phyloP scores from a whole-genome alignment of 768 basidiomycete genomes.

The Suillus alpinus region DNA sequence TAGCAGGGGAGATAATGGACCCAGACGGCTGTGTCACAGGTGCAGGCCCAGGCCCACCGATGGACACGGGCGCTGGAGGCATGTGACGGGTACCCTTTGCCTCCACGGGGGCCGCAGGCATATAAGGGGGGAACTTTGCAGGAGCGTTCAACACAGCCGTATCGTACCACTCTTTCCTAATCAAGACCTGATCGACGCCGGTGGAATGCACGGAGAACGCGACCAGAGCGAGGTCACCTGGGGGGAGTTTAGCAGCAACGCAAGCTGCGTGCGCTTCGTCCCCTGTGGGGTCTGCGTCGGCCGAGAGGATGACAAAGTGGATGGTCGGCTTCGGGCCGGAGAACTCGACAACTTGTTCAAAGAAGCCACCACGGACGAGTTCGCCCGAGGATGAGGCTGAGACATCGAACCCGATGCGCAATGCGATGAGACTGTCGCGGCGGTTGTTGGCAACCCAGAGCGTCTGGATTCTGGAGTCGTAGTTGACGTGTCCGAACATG shows the following conservation, averaged over 20 bases:
- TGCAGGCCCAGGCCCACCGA: constrained; percentile 22
- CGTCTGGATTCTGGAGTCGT: constrained; percentile 82
- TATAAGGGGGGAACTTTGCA: constrained; percentile 61
- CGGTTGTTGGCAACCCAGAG: constrained; percentile 87
- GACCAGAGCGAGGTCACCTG: constrained; percentile 76
- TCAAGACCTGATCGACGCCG: constrained; percentile 87
- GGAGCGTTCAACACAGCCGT: constrained; percentile 52
- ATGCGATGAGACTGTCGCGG: constrained; percentile 79
- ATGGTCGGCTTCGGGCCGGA: constrained; percentile 81
- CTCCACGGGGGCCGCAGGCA: constrained; percentile 18
- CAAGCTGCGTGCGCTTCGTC: constrained; percentile 84
- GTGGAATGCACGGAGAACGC: constrained; percentile 87
- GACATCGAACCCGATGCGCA: constrained; percentile 67
- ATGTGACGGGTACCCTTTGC: constrained; percentile 25
- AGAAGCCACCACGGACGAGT: constrained; percentile 60
- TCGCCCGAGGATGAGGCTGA: constrained; percentile 53
- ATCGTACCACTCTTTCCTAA: constrained; percentile 84
- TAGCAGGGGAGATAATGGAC: constrained; percentile 33
- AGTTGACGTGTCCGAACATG: constrained; percentile 87
- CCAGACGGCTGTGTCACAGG: constrained; percentile 14
- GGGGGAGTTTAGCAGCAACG: constrained; percentile 73
- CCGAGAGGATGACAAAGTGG: constrained; percentile 84
- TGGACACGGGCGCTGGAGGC: constrained; percentile 26
- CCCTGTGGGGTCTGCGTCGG: constrained; percentile 78
- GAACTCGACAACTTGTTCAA: constrained; percentile 85